These are phyloP conservation scores for Carex scoparia DNA, from an alignment of 176 grass and related monocot genomes.

Conservation along the genomic window DNA sequence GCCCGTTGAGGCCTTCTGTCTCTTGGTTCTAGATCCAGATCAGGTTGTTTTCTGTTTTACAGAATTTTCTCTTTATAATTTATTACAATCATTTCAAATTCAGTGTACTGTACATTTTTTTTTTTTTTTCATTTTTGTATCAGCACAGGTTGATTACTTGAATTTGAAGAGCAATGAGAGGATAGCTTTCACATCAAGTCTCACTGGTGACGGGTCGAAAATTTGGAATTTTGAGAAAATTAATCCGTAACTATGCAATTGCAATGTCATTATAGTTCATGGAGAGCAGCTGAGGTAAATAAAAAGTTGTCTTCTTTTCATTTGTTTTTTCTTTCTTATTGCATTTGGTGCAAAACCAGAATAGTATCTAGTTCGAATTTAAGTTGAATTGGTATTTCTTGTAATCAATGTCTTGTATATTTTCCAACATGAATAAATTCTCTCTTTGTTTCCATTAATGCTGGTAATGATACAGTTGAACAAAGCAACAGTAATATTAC, in stretches of 20 bases:
- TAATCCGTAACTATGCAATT: slow-evolving; percentile 36
- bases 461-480: not conserved
- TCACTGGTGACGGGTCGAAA: slow-evolving; percentile 27
- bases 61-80: not conserved
- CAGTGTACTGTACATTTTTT: not conserved
- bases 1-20: slow-evolving; percentile 65
- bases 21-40: slow-evolving; percentile 81
- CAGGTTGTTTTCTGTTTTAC: slow-evolving; percentile 40
- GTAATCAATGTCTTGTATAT: not conserved
- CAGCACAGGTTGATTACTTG: slow-evolving; percentile 71
- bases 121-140: slow-evolving; percentile 7
- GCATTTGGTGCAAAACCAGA: not conserved
- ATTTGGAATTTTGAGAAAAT: slow-evolving; percentile 51
- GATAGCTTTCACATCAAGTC: slow-evolving; percentile 52
- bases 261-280: slow-evolving; percentile 1
- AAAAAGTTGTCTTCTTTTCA: not conserved
- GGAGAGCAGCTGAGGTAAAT: slow-evolving; percentile 19
- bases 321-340: not conserved
- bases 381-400: not conserved
- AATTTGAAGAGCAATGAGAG: slow-evolving; percentile 84
- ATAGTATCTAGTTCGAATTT: not conserved
- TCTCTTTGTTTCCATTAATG: not conserved
- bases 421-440: not conserved
- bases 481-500: not conserved
- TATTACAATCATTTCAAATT: not conserved